Conservation (phyloP, 1,284 basidiomycete species). For the Ustilago lituana region DNA sequence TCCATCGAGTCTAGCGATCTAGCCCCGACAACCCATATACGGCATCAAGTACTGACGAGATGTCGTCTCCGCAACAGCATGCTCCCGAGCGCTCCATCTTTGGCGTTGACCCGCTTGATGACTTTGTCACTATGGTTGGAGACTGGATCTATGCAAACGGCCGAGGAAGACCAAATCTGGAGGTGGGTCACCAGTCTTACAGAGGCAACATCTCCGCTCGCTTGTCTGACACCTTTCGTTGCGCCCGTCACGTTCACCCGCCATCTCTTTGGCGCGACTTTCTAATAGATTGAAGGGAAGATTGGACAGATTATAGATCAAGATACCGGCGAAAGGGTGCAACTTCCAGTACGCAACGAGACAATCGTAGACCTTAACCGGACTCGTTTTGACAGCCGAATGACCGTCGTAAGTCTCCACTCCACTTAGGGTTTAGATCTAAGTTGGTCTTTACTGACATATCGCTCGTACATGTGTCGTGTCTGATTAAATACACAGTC, state of each 20-base stretch:
- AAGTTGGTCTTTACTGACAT: too few relatives aligned
- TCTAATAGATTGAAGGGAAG: constrained; percentile 87
- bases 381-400: constrained; percentile 83
- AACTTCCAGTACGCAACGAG: constrained; percentile 82
- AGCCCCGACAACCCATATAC: background rate
- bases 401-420: constrained; percentile 82
- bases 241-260: background rate
- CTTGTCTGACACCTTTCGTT: background rate
- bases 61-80: constrained; percentile 34
- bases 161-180: constrained; percentile 69
- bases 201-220: background rate
- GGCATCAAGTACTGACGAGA: background rate
- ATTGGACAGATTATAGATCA: constrained; percentile 81
- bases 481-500: too few relatives aligned
- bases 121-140: constrained; percentile 88
- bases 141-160: constrained; percentile 77
- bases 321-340: constrained; percentile 71
- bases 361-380: constrained; percentile 72
- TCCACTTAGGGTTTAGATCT: too few relatives aligned
- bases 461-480: too few relatives aligned
- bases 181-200: constrained; percentile 66
- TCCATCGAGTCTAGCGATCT: too few relatives aligned
- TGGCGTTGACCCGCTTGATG: constrained; percentile 90
- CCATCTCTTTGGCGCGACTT: constrained; percentile 67
- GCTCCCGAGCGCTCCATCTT: constrained; percentile 83